These are phyloP conservation scores for Taxillus chinensis DNA, from an alignment of 164 flowering plant species.

Conservation along the genomic window DNA sequence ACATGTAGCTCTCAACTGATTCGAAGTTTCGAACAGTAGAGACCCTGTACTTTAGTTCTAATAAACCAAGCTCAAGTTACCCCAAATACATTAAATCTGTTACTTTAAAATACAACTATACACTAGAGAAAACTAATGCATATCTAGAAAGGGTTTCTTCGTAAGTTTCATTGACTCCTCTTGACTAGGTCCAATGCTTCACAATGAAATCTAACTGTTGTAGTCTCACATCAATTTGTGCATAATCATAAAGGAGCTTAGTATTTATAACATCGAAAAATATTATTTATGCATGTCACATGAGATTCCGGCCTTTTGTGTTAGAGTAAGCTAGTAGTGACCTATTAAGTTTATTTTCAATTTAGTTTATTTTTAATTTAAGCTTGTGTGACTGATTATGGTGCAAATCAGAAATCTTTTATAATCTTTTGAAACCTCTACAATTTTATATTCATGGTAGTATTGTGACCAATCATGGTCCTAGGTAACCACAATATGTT, in stretches of 20 bases:
- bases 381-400: no score
- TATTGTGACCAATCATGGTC: no score
- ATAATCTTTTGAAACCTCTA: no score
- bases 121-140: conserved; percentile 56
- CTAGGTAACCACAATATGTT: no score
- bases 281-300: conserved; percentile 95
- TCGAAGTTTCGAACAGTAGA: conserved; percentile 1
- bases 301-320: conserved; percentile 52
- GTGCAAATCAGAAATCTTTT: no score
- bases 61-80: background rate
- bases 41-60: background rate
- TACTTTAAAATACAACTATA: background rate
- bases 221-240: conserved; percentile 70
- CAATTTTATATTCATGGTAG: no score
- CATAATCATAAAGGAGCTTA: conserved; percentile 87
- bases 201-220: conserved; percentile 85
- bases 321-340: no score
- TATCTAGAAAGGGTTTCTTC: conserved; percentile 96
- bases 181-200: conserved; percentile 94
- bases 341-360: no score
- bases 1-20: background rate
- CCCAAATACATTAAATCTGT: background rate
- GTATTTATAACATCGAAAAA: conserved; percentile 88
- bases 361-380: no score
- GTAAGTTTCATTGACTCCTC: conserved; percentile 90